Conservation (phyloP, 805 yeast genomes). For the Candida namnaoensis region DNA sequence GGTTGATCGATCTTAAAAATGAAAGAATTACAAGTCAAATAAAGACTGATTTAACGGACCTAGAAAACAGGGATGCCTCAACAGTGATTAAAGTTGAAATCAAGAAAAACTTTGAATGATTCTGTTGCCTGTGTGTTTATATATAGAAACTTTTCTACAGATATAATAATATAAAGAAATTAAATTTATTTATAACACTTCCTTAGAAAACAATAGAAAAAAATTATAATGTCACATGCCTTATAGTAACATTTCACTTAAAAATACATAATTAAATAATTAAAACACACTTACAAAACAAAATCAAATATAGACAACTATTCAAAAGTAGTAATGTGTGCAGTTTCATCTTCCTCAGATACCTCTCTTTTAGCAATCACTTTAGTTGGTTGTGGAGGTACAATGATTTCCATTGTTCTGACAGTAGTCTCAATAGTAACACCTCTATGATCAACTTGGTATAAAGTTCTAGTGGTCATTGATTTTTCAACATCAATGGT, state of each 20-base stretch:
- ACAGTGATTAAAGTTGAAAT: slow-evolving; percentile 34
- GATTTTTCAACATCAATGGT: slow-evolving; percentile 1
- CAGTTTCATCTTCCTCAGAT: neutral
- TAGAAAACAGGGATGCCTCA: slow-evolving; percentile 31
- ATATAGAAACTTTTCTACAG: no score
- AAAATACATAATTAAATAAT: no score
- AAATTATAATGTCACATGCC: no score
- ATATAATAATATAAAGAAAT: no score
- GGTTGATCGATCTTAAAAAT: slow-evolving; percentile 10
- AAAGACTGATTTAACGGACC: slow-evolving; percentile 14
- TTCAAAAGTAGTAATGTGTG: no score
- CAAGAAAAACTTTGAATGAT: slow-evolving; percentile 10
- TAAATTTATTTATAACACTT: no score
- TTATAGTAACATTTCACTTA: no score
- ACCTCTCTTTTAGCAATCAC: neutral
- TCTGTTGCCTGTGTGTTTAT: neutral
- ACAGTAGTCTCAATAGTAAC: slow-evolving; percentile 4
- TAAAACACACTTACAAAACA: no score
- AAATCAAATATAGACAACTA: no score
- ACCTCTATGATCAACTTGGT: slow-evolving; percentile 19
- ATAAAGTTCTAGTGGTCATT: slow-evolving; percentile 13
- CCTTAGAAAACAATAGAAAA: no score
- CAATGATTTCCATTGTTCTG: neutral
- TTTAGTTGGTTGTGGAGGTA: neutral
- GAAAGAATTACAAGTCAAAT: slow-evolving; percentile 9